Evolutionary conservation across 345 rosid genomes (phyloP), one percentile per base, ranked within the genome.

Genomic region (Diplotaxis tenuifolia): DNA sequence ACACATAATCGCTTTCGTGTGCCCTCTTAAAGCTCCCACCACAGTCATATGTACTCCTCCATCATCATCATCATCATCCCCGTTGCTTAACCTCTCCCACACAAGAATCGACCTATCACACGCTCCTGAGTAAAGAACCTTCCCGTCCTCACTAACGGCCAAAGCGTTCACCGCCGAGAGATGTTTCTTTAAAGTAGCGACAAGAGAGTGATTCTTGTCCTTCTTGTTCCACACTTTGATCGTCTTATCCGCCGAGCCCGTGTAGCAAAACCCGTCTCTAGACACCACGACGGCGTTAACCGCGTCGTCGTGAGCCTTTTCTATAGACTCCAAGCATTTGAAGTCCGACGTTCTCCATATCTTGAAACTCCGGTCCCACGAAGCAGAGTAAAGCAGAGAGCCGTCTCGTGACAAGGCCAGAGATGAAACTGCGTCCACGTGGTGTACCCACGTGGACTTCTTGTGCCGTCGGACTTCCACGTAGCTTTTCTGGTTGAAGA

Each of bases 321-420:
- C 72, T 0, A 85, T 82, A 0, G 96, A 92, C 57, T 89, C 92
- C 28, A 89, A 38, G 68, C 97, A 89, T 75, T 73, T 79, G 77
- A 82, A 85, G 42, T 88, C 83, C 11, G 84, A 73, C 0, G 86
- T 79, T 67, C 89, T 75, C 97, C 97, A 92, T 10, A 86, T 80
- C 73, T 92, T 89, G 75, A 89, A 79, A 12, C 89, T 79, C 63
- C 90, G 34, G 71, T 89, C 97, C 97, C 97, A 92, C 2, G 93
- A 92, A 50, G 80, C 88, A 21, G 97, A 89, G 78, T 77, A 92
- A n/a, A 92, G 81, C 53, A 86, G 68, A 28, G 88, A 72, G 11
- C 74, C 77, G 28, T 73, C 75, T 16, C 8, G 14, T 6, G 81
- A 84, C 23, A 82, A 42, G 2, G 85, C 90, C 0, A 92, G 83